Evolutionary conservation across 805 yeast genomes (phyloP).

Genomic region (Cephaloascus fragrans): DNA sequence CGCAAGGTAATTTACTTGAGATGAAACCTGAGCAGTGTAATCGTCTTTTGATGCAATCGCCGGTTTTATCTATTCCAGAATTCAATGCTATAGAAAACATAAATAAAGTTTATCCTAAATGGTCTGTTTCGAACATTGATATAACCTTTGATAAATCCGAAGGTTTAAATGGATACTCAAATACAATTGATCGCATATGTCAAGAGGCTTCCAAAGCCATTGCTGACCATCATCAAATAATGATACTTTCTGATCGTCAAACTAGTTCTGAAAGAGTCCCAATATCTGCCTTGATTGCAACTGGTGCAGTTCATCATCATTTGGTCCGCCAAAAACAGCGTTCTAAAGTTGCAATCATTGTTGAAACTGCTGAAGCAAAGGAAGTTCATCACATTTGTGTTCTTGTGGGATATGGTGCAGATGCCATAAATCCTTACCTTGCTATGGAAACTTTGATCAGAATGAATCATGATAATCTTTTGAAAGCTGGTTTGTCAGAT

Average conservation of each 20-base stretch:
- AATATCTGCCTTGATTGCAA: constrained; percentile 82
- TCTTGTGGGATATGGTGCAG: constrained; percentile 94
- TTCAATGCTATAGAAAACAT: constrained; percentile 68
- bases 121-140: constrained; percentile 79
- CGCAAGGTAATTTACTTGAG: constrained; percentile 94
- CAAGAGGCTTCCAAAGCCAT: constrained; percentile 81
- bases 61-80: constrained; percentile 68
- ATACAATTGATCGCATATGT: constrained; percentile 79
- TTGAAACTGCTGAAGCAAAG: constrained; percentile 95
- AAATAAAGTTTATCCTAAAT: constrained; percentile 67
- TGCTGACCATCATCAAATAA: constrained; percentile 60
- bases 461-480: constrained; percentile 73
- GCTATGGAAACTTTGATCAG: constrained; percentile 83
- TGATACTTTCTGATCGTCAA: constrained; percentile 66
- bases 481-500: constrained; percentile 47
- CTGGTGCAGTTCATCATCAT: constrained; percentile 96
- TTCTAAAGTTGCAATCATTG: constrained; percentile 82
- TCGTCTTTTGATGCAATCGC: constrained; percentile 73
- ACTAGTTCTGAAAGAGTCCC: constrained; percentile 59
- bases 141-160: constrained; percentile 79
- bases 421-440: constrained; percentile 89
- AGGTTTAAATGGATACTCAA: constrained; percentile 79
- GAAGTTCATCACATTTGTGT: constrained; percentile 96
- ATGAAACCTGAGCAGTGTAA: constrained; percentile 90
- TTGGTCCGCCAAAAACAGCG: constrained; percentile 93